A percentile compares a stretch with the other conserved stretches of the same genome.
Conservation (phyloP, 345 rosid genomes). For the Sonneratia caseolaris region DNA sequence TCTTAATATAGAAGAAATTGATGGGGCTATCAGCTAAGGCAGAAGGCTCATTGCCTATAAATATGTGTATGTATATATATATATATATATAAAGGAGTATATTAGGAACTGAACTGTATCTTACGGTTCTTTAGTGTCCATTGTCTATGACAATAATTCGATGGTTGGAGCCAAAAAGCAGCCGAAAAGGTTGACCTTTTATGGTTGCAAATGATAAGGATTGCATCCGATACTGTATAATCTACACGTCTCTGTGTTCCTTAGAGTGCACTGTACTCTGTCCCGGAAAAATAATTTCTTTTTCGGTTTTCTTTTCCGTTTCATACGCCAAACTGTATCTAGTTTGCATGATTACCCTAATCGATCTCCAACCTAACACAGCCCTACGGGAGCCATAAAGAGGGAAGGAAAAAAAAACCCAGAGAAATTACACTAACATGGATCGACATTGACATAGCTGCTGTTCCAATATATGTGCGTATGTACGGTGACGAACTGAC, state of each 20-base stretch:
- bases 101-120: no score
- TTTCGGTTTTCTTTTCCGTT: neutral
- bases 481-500: no score
- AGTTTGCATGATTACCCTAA: neutral
- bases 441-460: neutral
- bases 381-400: neutral
- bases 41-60: no score
- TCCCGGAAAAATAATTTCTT: neutral
- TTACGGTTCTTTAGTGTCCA: neutral
- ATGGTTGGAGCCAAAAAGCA: neutral
- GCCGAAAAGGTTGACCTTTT: slow-evolving; percentile 9
- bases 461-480: no score
- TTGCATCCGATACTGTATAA: neutral
- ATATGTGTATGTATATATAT: no score
- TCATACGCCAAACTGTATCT: neutral
- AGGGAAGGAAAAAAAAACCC: neutral
- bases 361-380: neutral
- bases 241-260: neutral
- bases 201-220: neutral
- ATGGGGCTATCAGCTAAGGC: no score
- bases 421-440: neutral
- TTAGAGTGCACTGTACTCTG: slow-evolving; percentile 8
- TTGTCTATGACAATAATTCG: neutral
- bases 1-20: no score
- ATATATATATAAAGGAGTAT: no score